Evolutionary conservation across 2,329 filamentous ascomycete species (phyloP).

Genomic region (Colletotrichum liriopes): DNA sequence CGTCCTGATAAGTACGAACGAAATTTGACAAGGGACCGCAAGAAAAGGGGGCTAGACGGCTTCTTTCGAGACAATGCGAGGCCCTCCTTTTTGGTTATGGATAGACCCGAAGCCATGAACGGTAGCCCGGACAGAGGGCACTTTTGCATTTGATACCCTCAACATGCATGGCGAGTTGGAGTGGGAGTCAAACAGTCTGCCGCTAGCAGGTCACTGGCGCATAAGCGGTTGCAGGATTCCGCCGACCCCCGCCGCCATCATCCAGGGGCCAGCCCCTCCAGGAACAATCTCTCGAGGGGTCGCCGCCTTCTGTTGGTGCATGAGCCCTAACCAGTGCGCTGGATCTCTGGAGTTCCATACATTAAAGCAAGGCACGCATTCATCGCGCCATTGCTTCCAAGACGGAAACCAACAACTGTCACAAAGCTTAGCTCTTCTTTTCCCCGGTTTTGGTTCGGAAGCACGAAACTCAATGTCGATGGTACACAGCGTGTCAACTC

Average conservation of each 20-base stretch:
- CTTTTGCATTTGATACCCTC: background rate
- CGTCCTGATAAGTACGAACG: too few relatives aligned
- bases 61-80: background rate
- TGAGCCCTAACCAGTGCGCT: background rate
- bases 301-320: background rate
- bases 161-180: background rate
- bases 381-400: constrained; percentile 7
- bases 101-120: constrained; percentile 6
- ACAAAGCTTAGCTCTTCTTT: constrained; percentile 1
- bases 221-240: constrained; percentile 3
- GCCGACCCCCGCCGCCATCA: background rate
- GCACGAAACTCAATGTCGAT: background rate
- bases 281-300: background rate
- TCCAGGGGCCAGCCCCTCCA: background rate
- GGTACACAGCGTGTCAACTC: background rate
- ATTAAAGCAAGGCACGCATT: too few relatives aligned
- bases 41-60: too few relatives aligned
- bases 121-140: background rate
- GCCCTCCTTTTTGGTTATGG: background rate
- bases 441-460: background rate
- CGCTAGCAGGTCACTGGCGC: background rate
- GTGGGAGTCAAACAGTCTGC: background rate
- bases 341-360: background rate
- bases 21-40: too few relatives aligned
- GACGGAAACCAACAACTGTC: constrained; percentile 4